Percentiles rank a stretch among this genome's conserved stretches.
Evolutionary conservation across 345 rosid species (phyloP).

Genomic region (Citrus maxima): DNA sequence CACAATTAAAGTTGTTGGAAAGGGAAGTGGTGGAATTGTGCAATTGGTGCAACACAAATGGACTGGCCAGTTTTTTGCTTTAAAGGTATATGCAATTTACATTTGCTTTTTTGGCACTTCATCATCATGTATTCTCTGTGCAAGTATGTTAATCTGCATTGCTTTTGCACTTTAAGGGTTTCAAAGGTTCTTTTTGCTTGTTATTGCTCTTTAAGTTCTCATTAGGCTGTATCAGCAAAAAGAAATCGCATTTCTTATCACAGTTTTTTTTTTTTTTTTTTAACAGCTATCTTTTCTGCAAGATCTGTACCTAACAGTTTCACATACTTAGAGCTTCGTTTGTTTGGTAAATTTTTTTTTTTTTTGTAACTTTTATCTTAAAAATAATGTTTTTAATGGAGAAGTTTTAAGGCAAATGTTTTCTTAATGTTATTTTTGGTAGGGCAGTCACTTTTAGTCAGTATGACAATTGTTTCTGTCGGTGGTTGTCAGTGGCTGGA

Average conservation of each 20-base stretch:
- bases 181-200: neutral
- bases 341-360: neutral
- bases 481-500: neutral
- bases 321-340: too few relatives aligned
- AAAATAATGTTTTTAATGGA: neutral
- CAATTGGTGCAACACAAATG: constrained; percentile 97
- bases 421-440: neutral
- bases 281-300: neutral
- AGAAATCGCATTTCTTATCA: too few relatives aligned
- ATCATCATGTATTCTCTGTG: neutral
- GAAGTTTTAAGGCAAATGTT: neutral
- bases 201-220: neutral
- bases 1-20: constrained; percentile 75
- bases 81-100: constrained; percentile 54
- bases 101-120: neutral
- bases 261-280: neutral
- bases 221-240: neutral
- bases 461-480: neutral
- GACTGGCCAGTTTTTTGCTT: constrained; percentile 85
- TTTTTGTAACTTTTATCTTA: too few relatives aligned
- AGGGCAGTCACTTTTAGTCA: neutral
- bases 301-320: neutral
- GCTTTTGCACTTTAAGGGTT: neutral
- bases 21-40: constrained; percentile 91
- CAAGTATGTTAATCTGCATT: neutral